phyloP scores from a whole-genome alignment of 1,284 basidiomycete species.

The Fomitiporia mediterranea region DNA sequence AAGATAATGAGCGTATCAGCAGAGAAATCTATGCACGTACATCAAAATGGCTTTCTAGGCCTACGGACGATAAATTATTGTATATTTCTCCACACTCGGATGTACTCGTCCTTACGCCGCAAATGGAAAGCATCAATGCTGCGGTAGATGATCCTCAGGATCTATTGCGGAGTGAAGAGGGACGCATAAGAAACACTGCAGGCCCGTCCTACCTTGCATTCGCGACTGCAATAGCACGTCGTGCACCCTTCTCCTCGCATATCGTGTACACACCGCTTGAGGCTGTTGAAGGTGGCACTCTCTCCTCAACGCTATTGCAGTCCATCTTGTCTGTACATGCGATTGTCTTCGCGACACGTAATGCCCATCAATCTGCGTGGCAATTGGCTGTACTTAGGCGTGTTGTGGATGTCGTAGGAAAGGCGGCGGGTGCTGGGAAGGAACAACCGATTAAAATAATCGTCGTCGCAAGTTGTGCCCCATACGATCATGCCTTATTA shows the following conservation, averaged over 20 bases:
- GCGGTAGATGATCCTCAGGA: constrained; percentile 51
- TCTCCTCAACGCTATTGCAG: constrained; percentile 23
- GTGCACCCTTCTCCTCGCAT: constrained; percentile 36
- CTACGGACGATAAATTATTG: not conserved
- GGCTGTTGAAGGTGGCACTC: constrained; percentile 7
- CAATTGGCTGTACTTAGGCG: constrained; percentile 42
- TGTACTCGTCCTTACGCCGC: constrained; percentile 39
- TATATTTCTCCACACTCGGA: constrained; percentile 7
- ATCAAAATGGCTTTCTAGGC: constrained; percentile 26
- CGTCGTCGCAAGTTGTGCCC: constrained; percentile 53
- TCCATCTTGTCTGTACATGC: constrained; percentile 26
- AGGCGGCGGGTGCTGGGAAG: not conserved
- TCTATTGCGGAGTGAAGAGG: constrained; percentile 38
- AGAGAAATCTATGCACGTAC: constrained; percentile 42
- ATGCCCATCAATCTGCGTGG: constrained; percentile 51
- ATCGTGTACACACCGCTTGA: constrained; percentile 38
- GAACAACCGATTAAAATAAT: constrained; percentile 33
- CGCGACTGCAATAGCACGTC: constrained; percentile 35
- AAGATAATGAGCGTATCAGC: constrained; percentile 40
- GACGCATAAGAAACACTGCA: constrained; percentile 48
- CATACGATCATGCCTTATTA: constrained; percentile 55
- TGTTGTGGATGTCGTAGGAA: constrained; percentile 17
- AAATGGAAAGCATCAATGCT: constrained; percentile 49
- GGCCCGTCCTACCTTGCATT: constrained; percentile 52
- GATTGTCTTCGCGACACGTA: constrained; percentile 53